A percentile compares a stretch with the other conserved stretches of the same genome.
Conservation (phyloP, 2,329 filamentous ascomycete genomes). For the Colletotrichum sp. region DNA sequence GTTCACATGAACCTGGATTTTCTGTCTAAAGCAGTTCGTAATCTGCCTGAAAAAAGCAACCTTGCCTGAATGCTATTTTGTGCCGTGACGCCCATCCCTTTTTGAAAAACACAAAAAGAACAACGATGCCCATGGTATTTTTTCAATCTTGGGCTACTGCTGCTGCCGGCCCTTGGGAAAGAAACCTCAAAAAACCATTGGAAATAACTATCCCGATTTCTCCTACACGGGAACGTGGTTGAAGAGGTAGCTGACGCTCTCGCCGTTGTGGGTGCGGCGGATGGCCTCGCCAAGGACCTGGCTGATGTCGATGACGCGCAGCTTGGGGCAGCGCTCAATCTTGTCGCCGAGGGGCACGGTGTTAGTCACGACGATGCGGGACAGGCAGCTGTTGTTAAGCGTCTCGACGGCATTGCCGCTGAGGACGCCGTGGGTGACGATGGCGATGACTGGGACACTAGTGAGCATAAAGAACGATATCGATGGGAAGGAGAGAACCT, state of each 20-base stretch:
- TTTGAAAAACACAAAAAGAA: not conserved
- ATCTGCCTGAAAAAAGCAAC: not conserved
- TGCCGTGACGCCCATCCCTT: not conserved
- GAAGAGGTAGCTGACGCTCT: constrained; percentile 60
- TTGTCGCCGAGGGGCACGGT: constrained; percentile 69
- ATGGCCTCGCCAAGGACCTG: constrained; percentile 73
- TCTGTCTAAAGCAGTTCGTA: not conserved
- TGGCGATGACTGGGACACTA: constrained; percentile 68
- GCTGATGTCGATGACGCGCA: constrained; percentile 91
- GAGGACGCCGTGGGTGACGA: constrained; percentile 93
- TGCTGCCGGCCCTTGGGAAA: not conserved
- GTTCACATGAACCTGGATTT: not conserved
- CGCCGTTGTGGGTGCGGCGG: constrained; percentile 67
- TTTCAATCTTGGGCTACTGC: not conserved
- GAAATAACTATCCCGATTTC: not conserved
- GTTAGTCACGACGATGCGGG: constrained; percentile 87
- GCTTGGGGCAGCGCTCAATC: constrained; percentile 76
- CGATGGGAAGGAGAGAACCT: not conserved
- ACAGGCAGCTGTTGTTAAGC: constrained; percentile 78
- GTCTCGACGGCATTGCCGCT: constrained; percentile 88
- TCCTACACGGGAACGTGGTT: constrained; percentile 49
- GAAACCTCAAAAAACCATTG: not conserved
- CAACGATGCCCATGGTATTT: not conserved
- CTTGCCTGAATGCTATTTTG: not conserved
- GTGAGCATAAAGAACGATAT: not conserved